Conservation (phyloP, 805 yeast genomes). For the Candida quercuum region DNA sequence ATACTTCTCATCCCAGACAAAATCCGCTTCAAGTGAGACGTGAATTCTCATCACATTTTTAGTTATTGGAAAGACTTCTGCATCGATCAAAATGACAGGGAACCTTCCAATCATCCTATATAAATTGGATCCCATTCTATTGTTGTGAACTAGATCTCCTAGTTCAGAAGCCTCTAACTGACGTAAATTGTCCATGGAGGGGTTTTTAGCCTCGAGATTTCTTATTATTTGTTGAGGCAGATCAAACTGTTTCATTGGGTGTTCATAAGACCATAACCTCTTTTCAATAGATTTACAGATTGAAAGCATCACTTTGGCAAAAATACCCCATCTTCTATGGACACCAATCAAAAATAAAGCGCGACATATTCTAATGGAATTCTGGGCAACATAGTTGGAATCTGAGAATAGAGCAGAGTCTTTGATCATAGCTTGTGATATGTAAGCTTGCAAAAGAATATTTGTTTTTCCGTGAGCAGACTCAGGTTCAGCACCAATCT, state of each 20-base stretch:
- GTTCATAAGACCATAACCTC: slow-evolving; percentile 84
- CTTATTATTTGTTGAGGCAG: slow-evolving; percentile 62
- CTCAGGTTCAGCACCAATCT: slow-evolving; percentile 71
- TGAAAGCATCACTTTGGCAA: slow-evolving; percentile 67
- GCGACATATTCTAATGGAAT: slow-evolving; percentile 87
- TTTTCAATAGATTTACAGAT: slow-evolving; percentile 84
- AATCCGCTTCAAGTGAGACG: slow-evolving; percentile 64
- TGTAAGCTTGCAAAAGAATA: slow-evolving; percentile 79
- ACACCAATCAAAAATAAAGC: slow-evolving; percentile 85
- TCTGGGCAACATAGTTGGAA: slow-evolving; percentile 90
- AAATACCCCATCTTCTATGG: slow-evolving; percentile 86
- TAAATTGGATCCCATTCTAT: slow-evolving; percentile 61
- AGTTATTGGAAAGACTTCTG: slow-evolving; percentile 87
- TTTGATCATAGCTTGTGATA: slow-evolving; percentile 65
- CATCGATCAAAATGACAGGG: slow-evolving; percentile 69
- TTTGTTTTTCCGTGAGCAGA: slow-evolving; percentile 84
- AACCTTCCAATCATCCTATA: slow-evolving; percentile 60
- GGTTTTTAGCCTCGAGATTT: slow-evolving; percentile 56
- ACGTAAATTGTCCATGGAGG: slow-evolving; percentile 65
- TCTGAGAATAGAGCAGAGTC: slow-evolving; percentile 86
- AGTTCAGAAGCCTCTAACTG: slow-evolving; percentile 71
- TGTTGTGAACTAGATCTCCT: slow-evolving; percentile 87
- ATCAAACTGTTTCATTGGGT: slow-evolving; percentile 86
- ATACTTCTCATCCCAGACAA: slow-evolving; percentile 73
- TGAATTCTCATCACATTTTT: slow-evolving; percentile 80